phyloP scores from a whole-genome alignment of 2,329 filamentous ascomycete species.

The Pseudogymnoascus sp. region DNA sequence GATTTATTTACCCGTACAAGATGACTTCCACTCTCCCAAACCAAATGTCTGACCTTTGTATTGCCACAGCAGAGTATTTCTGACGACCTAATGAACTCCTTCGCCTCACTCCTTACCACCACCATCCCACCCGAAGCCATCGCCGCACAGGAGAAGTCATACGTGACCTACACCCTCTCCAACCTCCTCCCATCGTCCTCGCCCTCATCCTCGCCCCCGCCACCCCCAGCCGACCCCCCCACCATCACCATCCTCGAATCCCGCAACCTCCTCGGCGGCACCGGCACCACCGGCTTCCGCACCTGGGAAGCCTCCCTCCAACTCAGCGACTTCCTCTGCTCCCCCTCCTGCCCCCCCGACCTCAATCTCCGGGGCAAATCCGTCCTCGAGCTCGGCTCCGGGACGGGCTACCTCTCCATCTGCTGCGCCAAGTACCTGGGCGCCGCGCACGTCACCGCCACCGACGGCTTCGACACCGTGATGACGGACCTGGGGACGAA shows the following conservation, averaged over 20 bases:
- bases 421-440: slow-evolving; percentile 61
- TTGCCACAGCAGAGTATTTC: slow-evolving; percentile 61
- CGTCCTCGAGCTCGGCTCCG: slow-evolving; percentile 66
- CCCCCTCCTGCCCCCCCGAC: slow-evolving; percentile 15
- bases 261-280: slow-evolving; percentile 58
- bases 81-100: slow-evolving; percentile 64
- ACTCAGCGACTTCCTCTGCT: slow-evolving; percentile 59
- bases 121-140: slow-evolving; percentile 56
- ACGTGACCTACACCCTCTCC: slow-evolving; percentile 59
- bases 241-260: slow-evolving; percentile 61
- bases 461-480: slow-evolving; percentile 68
- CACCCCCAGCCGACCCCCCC: slow-evolving; percentile 10
- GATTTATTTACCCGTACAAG: not conserved
- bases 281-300: slow-evolving; percentile 65
- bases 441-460: slow-evolving; percentile 53
- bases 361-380: slow-evolving; percentile 42
- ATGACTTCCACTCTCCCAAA: slow-evolving; percentile 1
- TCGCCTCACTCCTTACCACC: slow-evolving; percentile 57
- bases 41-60: slow-evolving; percentile 19
- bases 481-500: slow-evolving; percentile 60
- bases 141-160: slow-evolving; percentile 62
- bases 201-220: not conserved
- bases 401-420: slow-evolving; percentile 68
- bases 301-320: slow-evolving; percentile 78
- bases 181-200: slow-evolving; percentile 7